Base-by-base conservation (phyloP, 2,329 filamentous ascomycete species). In the Talaromyces sp. region DNA sequence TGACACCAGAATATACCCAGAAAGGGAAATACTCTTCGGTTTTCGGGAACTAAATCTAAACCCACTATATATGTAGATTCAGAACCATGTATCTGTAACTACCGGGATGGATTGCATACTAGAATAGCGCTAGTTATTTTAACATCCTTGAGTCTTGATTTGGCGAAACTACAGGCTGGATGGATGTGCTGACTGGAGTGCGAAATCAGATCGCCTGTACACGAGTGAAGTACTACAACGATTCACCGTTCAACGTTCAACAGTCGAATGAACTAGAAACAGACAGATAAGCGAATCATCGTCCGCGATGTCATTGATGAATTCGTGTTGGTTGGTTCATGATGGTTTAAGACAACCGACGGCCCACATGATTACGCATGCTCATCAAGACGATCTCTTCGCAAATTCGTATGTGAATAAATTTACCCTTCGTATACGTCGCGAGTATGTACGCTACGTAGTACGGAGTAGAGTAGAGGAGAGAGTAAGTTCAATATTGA, bases 21-120 rank as follows among this genome's bases (percentile, higher is more conserved):
- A 63, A 63, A 34, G 61, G 61, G 27, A 63, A 56, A 11, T 47
- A 63, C 61, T 63, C 61, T 19, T 58, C 19, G 49, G 61, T 27
- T 11, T 31, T 59, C 36, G 36, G 56, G 36, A 25, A 58, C 34
- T 27, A 58, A 58, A 58, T 19, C 36, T 19, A 34, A n/a, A 54
- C 51, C 10, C 56, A 5, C 11, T 36, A 36, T 36, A 13, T 13
- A 36, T 4, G 34, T 38, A 22, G 19, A 3, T 38, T 15, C 22
- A 22, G 22, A 27, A 27, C 8, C 8, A 22, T 22, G 19, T 47
- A 49, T 25, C 22, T 29, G 22, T 8, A 29, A 51, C 2, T 51
- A 51, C 25, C 5, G 19, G 19, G 25, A 40, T 40, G 54, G 31
- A 58, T 40, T 40, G 34, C 22, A 11, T 58, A 58, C 34, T 58